These are phyloP conservation scores for Leptosphaerulina australis DNA, from an alignment of 2,329 filamentous ascomycete genomes.

Conservation along the genomic window DNA sequence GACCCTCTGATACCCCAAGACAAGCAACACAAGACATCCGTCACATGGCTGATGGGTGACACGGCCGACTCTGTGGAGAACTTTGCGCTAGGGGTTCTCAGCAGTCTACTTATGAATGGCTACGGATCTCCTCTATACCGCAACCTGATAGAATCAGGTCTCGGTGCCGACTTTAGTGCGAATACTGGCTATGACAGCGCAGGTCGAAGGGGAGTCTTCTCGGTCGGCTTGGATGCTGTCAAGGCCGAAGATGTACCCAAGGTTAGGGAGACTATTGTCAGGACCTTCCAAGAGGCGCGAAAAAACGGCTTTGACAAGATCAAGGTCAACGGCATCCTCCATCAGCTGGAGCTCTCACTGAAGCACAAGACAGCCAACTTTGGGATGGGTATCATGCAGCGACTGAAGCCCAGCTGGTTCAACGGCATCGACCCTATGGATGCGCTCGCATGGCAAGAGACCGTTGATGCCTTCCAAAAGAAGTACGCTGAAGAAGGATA, in stretches of 20 bases:
- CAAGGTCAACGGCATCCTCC: conserved; percentile 92
- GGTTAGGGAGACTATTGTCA: conserved; percentile 74
- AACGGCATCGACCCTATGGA: conserved; percentile 93
- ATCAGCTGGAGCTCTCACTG: conserved; percentile 88
- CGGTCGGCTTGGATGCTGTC: conserved; percentile 89
- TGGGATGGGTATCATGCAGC: conserved; percentile 86
- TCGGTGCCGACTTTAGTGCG: conserved; percentile 92
- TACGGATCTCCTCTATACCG: conserved; percentile 94
- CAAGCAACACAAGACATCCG: conserved; percentile 90
- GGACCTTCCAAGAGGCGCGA: conserved; percentile 72
- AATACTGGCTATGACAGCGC: conserved; percentile 91
- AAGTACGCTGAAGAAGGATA: conserved; percentile 78
- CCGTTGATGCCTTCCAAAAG: conserved; percentile 79
- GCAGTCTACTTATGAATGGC: conserved; percentile 85
- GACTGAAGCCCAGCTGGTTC: conserved; percentile 92
- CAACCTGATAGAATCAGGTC: conserved; percentile 83
- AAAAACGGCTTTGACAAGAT: conserved; percentile 82
- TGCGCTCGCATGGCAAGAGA: conserved; percentile 88
- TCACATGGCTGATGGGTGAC: conserved; percentile 90
- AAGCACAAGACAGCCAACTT: conserved; percentile 98
- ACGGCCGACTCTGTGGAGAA: conserved; percentile 83
- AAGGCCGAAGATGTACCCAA: conserved; percentile 77
- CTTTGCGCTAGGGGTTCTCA: conserved; percentile 82
- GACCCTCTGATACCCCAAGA: conserved; percentile 86
- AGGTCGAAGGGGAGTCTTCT: conserved; percentile 80